phyloP scores from a whole-genome alignment of 208 protist species.

The Trypanosoma rangeli region DNA sequence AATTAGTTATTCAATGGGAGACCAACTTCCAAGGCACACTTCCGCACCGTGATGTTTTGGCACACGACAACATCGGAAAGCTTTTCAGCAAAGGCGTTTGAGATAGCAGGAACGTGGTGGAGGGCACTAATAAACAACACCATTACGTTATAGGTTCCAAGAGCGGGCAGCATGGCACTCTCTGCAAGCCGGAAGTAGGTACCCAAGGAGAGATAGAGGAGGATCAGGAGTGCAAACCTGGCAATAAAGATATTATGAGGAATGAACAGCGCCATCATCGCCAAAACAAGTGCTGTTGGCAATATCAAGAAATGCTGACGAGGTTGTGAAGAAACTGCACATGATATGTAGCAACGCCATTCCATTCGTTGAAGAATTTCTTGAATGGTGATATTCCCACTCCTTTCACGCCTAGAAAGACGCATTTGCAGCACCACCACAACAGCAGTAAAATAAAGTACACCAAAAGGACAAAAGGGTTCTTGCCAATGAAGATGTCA shows the following conservation, averaged over 20 bases:
- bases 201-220: constrained; percentile 21
- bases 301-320: constrained; percentile 8
- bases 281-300: constrained; percentile 3
- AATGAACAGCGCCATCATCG: constrained; percentile 17
- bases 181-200: constrained; percentile 12
- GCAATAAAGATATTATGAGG: constrained; percentile 20
- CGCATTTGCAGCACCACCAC: constrained; percentile 16
- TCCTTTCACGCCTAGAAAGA: background rate
- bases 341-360: constrained; percentile 11
- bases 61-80: constrained; percentile 2
- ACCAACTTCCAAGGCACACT: constrained; percentile 21
- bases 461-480: constrained; percentile 7
- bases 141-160: constrained; percentile 22
- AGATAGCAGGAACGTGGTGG: constrained; percentile 14
- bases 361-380: constrained; percentile 16
- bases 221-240: constrained; percentile 26
- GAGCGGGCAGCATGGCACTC: constrained; percentile 3
- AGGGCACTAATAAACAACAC: constrained; percentile 21
- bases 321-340: constrained; percentile 14
- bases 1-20: background rate
- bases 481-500: constrained; percentile 8
- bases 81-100: constrained; percentile 1
- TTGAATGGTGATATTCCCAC: constrained; percentile 5
- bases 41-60: constrained; percentile 7
- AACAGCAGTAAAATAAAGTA: constrained; percentile 17